Conservation (phyloP, 192 early-diverging fungal species). For the Linnemannia elongata region DNA sequence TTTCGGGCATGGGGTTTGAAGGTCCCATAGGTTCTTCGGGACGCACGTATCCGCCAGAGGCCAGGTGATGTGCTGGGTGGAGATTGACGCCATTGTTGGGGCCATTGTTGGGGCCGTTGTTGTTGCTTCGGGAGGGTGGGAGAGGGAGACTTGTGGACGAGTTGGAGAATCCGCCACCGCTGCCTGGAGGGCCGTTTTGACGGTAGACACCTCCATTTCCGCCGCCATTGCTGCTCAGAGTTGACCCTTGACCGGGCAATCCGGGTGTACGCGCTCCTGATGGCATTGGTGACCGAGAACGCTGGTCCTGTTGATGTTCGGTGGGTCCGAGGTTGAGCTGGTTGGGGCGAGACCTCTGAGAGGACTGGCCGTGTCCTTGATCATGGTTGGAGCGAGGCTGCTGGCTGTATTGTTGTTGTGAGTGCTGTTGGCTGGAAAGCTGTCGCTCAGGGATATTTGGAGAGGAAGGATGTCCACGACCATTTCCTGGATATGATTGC, state of each 20-base stretch:
- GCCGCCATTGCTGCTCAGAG: conserved; percentile 12
- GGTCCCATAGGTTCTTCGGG: conserved; percentile 49
- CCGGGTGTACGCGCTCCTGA: conserved; percentile 19
- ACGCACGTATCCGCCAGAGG: conserved; percentile 38
- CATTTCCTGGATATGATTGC: not conserved
- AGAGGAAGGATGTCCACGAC: conserved; percentile 32
- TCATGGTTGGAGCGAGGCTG: conserved; percentile 25
- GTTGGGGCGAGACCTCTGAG: conserved; percentile 21
- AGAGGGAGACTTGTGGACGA: conserved; percentile 21
- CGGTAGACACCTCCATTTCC: conserved; percentile 38
- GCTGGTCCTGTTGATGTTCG: conserved; percentile 26
- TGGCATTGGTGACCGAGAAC: conserved; percentile 25
- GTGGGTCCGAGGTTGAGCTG: conserved; percentile 18
- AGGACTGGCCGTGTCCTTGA: not conserved
- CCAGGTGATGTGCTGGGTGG: conserved; percentile 44
- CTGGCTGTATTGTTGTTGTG: conserved; percentile 16
- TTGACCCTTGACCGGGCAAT: conserved; percentile 20
- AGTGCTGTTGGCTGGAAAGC: not conserved
- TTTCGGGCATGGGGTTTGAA: conserved; percentile 50
- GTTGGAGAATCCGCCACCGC: conserved; percentile 21
- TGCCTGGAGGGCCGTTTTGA: conserved; percentile 41
- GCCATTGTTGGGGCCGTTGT: too few relatives aligned
- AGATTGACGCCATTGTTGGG: conserved; percentile 14
- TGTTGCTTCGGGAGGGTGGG: conserved; percentile 9
- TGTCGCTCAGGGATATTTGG: conserved; percentile 33